Conservation (phyloP, 2,329 filamentous ascomycete genomes). For the Fusarium guadeloupense region DNA sequence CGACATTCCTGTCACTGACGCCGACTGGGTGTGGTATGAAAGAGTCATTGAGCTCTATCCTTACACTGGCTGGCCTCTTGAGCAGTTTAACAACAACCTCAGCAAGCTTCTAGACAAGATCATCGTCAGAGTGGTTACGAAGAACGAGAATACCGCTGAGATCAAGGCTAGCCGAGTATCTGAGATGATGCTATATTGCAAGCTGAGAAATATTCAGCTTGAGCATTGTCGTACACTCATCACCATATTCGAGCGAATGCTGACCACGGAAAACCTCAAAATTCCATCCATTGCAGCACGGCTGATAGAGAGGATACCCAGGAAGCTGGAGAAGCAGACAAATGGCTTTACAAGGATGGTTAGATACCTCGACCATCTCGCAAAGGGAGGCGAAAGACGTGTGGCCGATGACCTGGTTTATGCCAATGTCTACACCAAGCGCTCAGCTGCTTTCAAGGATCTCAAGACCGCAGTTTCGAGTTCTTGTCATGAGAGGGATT, state of each 20-base stretch:
- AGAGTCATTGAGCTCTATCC: conserved; percentile 17
- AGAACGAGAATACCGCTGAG: not conserved
- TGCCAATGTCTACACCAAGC: conserved; percentile 17
- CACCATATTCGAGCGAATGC: conserved; percentile 9
- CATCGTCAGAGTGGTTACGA: conserved; percentile 2
- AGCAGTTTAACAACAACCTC: conserved; percentile 5
- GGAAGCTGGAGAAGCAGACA: conserved; percentile 3
- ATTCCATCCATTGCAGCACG: not conserved
- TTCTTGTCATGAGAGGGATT: not conserved
- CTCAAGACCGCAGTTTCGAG: not conserved
- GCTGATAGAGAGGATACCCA: not conserved
- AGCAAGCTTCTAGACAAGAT: conserved; percentile 18
- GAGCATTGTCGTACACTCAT: conserved; percentile 12
- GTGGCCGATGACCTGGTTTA: conserved; percentile 2
- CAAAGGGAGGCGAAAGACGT: not conserved
- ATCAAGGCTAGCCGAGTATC: not conserved
- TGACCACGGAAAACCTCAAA: not conserved
- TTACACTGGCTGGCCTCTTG: conserved; percentile 14
- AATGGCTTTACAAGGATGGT: conserved; percentile 6
- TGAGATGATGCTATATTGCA: not conserved
- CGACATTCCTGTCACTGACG: not conserved
- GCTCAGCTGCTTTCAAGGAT: conserved; percentile 10
- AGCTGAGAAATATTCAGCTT: conserved; percentile 16
- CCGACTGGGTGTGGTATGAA: conserved; percentile 20
- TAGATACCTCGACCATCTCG: not conserved